Base-by-base conservation (phyloP, 2,329 filamentous ascomycete species). In the Colletotrichum higginsianum region DNA sequence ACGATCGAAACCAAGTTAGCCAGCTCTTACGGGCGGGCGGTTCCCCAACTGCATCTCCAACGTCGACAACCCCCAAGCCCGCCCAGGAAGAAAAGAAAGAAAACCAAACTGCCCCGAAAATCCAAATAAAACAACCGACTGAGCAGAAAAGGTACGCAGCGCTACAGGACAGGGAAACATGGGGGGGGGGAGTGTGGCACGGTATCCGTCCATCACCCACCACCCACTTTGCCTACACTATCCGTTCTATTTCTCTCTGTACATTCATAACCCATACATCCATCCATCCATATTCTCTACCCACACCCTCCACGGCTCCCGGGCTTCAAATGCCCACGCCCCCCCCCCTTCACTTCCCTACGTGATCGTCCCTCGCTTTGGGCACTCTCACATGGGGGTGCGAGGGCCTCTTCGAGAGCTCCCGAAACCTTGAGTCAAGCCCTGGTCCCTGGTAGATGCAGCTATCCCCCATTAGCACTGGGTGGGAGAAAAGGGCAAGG, bases 371-470 rank as follows among this genome's bases (percentile, higher is more conserved):
- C 55, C 70, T 72, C 70, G 71, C 67, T 67, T 72, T 67, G 67
- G 67, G 67, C 71, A 73, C 67, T 71, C 67, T 71, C 67, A 67
- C 65, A 71, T 63, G 67, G 60, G 35, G 58, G 44, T n/a, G 30
- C 30, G 38, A 21, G 21, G 21, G 38, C 42, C 50, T 73, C 69
- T 67, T 69, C 52, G 68, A 63, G 64, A 64, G 68, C 64, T 72
- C 72, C 68, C 68, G 72, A 73, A 72, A 73, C 72, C 68, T 68
- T 63, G 72, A 72, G 69, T 73, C 68, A 65, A 73, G 68, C 63
- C 72, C 69, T 73, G 63, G 63, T 64, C 72, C 30, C 72, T 72
- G 68, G 68, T 73, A 72, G 72, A 72, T 73, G 71, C 71, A 73
- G 18, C 55, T 73, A 73, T 73, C 71, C 71, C 67, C 49, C 60